Evolutionary conservation across 768 basidiomycete genomes (phyloP).

Genomic region (Amyloporia xantha): DNA sequence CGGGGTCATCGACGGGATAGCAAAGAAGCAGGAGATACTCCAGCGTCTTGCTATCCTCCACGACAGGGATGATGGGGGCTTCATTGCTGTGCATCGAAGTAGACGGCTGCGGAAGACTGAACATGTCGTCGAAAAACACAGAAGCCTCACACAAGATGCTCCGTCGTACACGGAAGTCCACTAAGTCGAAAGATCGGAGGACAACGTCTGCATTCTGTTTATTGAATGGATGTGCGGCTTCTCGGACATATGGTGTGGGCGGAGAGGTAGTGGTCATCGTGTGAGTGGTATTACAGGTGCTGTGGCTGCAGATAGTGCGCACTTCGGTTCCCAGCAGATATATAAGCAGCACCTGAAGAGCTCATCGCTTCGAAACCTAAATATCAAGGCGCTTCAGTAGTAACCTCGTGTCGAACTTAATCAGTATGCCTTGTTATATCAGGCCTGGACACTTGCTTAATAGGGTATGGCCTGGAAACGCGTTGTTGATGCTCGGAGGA

Average conservation of each 20-base stretch:
- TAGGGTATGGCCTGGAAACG: too few species aligned
- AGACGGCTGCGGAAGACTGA: constrained; percentile 7
- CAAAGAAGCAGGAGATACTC: constrained; percentile 25
- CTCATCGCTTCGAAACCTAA: too few species aligned
- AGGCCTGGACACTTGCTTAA: too few species aligned
- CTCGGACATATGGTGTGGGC: too few species aligned
- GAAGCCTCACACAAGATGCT: constrained; percentile 9
- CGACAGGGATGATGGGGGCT: constrained; percentile 4
- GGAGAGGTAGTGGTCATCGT: too few species aligned
- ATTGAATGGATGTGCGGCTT: constrained; percentile 7
- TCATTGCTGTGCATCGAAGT: not conserved
- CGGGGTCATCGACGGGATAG: constrained; percentile 27
- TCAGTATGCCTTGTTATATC: too few species aligned
- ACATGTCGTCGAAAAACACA: constrained; percentile 11
- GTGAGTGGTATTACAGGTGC: too few species aligned
- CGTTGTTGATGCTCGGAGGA: too few species aligned
- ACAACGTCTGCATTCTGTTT: constrained; percentile 34
- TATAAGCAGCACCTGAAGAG: too few species aligned
- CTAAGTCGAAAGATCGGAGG: constrained; percentile 37
- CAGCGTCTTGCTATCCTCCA: constrained; percentile 16
- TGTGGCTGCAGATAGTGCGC: not conserved
- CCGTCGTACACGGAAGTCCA: constrained; percentile 7
- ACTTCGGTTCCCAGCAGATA: too few species aligned
- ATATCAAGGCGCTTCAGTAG: too few species aligned
- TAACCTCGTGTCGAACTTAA: too few species aligned